These are phyloP conservation scores for Novymonas esmeraldas DNA, from an alignment of 208 protist genomes.

Conservation along the genomic window DNA sequence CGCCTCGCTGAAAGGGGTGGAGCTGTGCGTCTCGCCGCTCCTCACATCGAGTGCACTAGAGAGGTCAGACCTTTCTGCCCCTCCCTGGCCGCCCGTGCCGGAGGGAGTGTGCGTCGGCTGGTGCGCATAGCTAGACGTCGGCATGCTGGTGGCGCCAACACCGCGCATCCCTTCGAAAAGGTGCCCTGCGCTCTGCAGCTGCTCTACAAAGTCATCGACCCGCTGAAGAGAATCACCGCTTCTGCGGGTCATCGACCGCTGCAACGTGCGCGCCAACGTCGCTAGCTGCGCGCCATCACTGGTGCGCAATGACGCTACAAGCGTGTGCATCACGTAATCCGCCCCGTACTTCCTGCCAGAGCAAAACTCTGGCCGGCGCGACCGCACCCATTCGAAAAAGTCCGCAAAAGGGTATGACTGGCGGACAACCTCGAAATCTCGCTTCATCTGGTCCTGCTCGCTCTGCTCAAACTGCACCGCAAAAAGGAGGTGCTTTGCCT, in stretches of 20 bases:
- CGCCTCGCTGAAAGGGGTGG: slow-evolving; percentile 19
- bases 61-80: slow-evolving; percentile 14
- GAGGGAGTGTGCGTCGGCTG: slow-evolving; percentile 9
- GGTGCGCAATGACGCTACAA: slow-evolving; percentile 43
- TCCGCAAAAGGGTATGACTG: slow-evolving; percentile 53
- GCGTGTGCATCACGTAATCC: slow-evolving; percentile 34
- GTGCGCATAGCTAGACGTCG: not conserved
- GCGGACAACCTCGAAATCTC: slow-evolving; percentile 46
- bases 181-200: slow-evolving; percentile 25
- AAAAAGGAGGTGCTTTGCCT: slow-evolving; percentile 75
- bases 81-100: not conserved
- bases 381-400: slow-evolving; percentile 70
- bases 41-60: slow-evolving; percentile 18
- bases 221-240: slow-evolving; percentile 35
- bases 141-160: not conserved
- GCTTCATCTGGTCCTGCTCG: slow-evolving; percentile 49
- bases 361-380: slow-evolving; percentile 59
- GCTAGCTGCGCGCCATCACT: slow-evolving; percentile 38
- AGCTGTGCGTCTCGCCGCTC: slow-evolving; percentile 28
- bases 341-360: slow-evolving; percentile 45
- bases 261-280: slow-evolving; percentile 42
- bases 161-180: slow-evolving; percentile 15
- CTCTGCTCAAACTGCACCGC: slow-evolving; percentile 60
- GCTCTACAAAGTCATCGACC: slow-evolving; percentile 68
- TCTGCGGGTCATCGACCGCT: slow-evolving; percentile 34